These are phyloP conservation scores for Trypanosoma cruzi DNA, from an alignment of 208 protist genomes.

Conservation along the genomic window DNA sequence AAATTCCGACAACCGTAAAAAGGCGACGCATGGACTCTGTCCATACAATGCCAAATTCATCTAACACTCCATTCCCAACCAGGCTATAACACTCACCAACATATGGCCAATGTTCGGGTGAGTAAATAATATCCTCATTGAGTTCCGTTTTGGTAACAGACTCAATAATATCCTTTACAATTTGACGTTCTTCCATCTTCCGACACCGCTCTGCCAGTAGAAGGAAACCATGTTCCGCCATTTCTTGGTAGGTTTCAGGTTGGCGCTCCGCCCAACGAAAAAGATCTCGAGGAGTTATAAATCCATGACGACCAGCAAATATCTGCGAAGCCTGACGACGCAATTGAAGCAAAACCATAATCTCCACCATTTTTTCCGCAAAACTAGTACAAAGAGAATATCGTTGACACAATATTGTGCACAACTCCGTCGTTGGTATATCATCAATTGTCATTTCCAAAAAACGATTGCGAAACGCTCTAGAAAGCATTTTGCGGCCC, in stretches of 20 bases:
- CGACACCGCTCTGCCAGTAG: slow-evolving; percentile 98
- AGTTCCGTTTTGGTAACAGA: slow-evolving; percentile 75
- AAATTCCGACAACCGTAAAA: slow-evolving; percentile 96
- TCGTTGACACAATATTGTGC: slow-evolving; percentile 95
- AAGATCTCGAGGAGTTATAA: slow-evolving; percentile 99
- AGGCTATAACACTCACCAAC: slow-evolving; percentile 69
- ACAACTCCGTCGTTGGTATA: slow-evolving; percentile 98
- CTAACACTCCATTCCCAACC: slow-evolving; percentile 63
- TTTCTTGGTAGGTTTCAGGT: slow-evolving; percentile 89
- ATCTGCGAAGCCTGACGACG: slow-evolving; percentile 94
- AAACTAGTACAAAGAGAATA: slow-evolving; percentile 95
- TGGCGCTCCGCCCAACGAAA: slow-evolving; percentile 99
- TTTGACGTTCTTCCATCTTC: slow-evolving; percentile 92
- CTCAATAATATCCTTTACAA: slow-evolving; percentile 94
- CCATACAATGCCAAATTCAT: slow-evolving; percentile 96
- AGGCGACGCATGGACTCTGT: slow-evolving; percentile 96
- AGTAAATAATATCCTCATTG: slow-evolving; percentile 68
- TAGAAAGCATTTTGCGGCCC: slow-evolving; percentile 98
- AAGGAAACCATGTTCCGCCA: slow-evolving; percentile 98
- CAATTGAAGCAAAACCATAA: slow-evolving; percentile 97
- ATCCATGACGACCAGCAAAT: slow-evolving; percentile 98
- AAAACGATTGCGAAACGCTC: slow-evolving; percentile 99
- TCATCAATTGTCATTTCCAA: slow-evolving; percentile 99
- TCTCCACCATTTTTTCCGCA: slow-evolving; percentile 94
- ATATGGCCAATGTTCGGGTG: slow-evolving; percentile 84